Conservation (phyloP, 306 rosid species). For the Vicia villosa region DNA sequence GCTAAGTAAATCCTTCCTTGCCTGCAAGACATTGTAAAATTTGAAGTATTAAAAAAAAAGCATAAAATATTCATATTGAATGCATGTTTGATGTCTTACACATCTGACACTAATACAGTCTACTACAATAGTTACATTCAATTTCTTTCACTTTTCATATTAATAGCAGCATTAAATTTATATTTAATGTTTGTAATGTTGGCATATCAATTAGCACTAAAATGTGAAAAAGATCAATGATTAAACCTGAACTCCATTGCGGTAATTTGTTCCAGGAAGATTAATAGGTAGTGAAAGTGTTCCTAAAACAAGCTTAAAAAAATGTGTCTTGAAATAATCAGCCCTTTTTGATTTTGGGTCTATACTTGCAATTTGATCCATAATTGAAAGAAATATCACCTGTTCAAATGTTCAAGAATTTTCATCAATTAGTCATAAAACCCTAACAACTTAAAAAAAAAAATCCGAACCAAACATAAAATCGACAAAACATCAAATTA, state of each 20-base stretch:
- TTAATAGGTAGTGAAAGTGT: conserved; percentile 90
- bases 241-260: conserved; percentile 71
- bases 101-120: too few relatives aligned
- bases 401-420: conserved; percentile 32
- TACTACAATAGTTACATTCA: too few relatives aligned
- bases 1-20: conserved; percentile 71
- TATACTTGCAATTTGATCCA: conserved; percentile 77
- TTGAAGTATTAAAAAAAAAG: background rate
- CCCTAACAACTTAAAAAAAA: background rate
- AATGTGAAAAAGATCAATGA: background rate
- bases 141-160: background rate
- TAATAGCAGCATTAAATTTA: background rate
- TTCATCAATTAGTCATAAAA: background rate
- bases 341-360: conserved; percentile 55
- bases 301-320: conserved; percentile 85
- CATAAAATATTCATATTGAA: too few relatives aligned
- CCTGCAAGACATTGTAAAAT: conserved; percentile 45
- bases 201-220: too few relatives aligned
- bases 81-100: too few relatives aligned
- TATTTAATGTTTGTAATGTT: background rate
- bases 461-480: too few relatives aligned
- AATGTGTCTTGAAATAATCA: conserved; percentile 66
- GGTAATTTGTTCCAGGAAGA: conserved; percentile 88
- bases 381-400: conserved; percentile 86
- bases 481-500: background rate